Base-by-base conservation (phyloP, 345 rosid genomes). In the Ceriops decandra region DNA sequence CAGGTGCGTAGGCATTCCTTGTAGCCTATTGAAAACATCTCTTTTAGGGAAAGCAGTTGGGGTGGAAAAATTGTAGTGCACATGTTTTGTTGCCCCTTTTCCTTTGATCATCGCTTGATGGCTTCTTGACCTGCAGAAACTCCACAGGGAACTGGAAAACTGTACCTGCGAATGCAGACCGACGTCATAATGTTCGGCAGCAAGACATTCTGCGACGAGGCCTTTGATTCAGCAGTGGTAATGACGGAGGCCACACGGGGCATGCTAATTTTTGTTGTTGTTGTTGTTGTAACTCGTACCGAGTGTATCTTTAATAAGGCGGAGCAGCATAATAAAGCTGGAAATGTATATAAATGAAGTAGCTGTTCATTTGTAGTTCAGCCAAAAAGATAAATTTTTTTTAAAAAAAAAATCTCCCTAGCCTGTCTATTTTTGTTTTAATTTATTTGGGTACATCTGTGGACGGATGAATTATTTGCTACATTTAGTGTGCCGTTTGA, bases 121-220 rank as follows among this genome's bases (percentile, higher is more conserved):
- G 67, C 9, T 63, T 21, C 11, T 0, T 19, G 27, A 58, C 32
- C 24, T 7, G 72, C 82, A 93, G 98, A 86, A 86, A 77, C 88
- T 93, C 35, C 88, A 81, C 67, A 79, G 71, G 27, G 91, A 85
- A 19, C 69, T 89, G 67, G 95, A 85, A 71, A 78, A 63, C 68
- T 93, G 97, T 80, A 81, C 88, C 3, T 90, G 98, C 21, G 92
- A 96, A 71, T 85, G 96, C 90, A 84, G 82, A 68, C 86, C 73
- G 62, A 74, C 71, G 46, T 66, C 68, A 56, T 84, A 70, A 74
- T 63, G 6, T 20, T 31, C n/a, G 71, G 49, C 51, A 20, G 4
- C 42, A 36, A 21, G 58, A 32, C 13, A 15, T 16, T 10, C 47
- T 13, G 60, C 62, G 20, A 28, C 32, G n/a, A 58, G 47, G 0